phyloP scores from a whole-genome alignment of 768 basidiomycete genomes.

The Lactarius sanguifluus region DNA sequence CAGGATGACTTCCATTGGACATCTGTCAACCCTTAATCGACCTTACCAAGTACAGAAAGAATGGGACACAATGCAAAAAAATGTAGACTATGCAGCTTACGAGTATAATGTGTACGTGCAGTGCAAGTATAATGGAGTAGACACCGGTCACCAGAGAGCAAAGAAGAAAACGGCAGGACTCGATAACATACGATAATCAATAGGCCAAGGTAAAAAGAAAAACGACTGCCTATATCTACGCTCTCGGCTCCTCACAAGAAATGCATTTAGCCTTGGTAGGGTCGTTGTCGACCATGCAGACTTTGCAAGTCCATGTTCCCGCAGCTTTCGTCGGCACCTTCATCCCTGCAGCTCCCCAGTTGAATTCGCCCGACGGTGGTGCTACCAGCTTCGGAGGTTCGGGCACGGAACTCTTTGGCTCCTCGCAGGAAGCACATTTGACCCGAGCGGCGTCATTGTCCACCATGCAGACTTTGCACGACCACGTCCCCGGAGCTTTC shows the following conservation, averaged over 20 bases:
- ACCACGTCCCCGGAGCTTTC: neutral
- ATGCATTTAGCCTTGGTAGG: constrained; percentile 34
- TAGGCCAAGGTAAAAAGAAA: neutral
- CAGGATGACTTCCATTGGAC: constrained; percentile 14
- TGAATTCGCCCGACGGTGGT: constrained; percentile 33
- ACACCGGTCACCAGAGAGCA: constrained; percentile 5
- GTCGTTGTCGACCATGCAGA: constrained; percentile 38
- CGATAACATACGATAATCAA: constrained; percentile 26
- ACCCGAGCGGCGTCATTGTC: neutral
- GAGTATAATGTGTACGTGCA: constrained; percentile 30
- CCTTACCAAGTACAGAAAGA: constrained; percentile 20
- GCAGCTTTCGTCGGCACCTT: constrained; percentile 33
- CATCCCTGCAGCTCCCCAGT: constrained; percentile 44
- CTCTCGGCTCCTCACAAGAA: constrained; percentile 34
- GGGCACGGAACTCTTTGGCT: neutral
- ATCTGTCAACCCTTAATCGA: neutral
- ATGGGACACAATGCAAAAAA: constrained; percentile 25
- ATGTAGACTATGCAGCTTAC: constrained; percentile 30
- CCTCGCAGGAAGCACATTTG: neutral
- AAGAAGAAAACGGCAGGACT: constrained; percentile 1
- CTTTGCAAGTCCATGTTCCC: constrained; percentile 42
- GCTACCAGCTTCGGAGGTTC: neutral
- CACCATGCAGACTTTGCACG: neutral
- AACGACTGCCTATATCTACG: constrained; percentile 14
- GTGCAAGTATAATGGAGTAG: constrained; percentile 10